Conservation (phyloP, 2,329 filamentous ascomycete genomes). For the Thielaviopsis cerberus region DNA sequence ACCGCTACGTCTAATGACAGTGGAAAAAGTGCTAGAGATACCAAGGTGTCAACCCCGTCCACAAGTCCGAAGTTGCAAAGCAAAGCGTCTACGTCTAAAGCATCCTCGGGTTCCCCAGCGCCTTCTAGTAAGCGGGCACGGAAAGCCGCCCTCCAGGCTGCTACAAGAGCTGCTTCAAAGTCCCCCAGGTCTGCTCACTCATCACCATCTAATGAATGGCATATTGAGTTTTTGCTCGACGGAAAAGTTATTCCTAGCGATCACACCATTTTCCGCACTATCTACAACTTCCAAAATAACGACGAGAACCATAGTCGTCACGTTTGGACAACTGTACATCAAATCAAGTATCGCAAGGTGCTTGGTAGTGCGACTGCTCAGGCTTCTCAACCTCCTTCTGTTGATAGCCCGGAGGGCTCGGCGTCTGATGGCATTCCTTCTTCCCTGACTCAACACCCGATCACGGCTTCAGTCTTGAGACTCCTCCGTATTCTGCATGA, state of each 20-base stretch:
- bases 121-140: not conserved
- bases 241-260: conserved; percentile 71
- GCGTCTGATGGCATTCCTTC: conserved; percentile 46
- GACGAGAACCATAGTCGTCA: conserved; percentile 35
- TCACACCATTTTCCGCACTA: conserved; percentile 87
- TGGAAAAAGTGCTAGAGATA: not conserved
- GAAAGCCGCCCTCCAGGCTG: not conserved
- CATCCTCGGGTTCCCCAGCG: not conserved
- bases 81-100: not conserved
- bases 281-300: conserved; percentile 38
- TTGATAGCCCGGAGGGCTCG: conserved; percentile 16
- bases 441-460: conserved; percentile 66
- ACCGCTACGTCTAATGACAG: not conserved
- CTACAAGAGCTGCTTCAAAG: not conserved
- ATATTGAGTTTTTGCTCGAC: conserved; percentile 85
- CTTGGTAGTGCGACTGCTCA: conserved; percentile 59
- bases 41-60: not conserved
- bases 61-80: not conserved
- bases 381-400: conserved; percentile 24
- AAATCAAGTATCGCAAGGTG: conserved; percentile 79
- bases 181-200: not conserved
- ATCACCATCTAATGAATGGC: conserved; percentile 50
- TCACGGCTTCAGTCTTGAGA: conserved; percentile 70
- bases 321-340: conserved; percentile 78
- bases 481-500: conserved; percentile 81